These are phyloP conservation scores for Coniochaeta ligniaria DNA, from an alignment of 2,329 filamentous ascomycete species.

Conservation along the genomic window DNA sequence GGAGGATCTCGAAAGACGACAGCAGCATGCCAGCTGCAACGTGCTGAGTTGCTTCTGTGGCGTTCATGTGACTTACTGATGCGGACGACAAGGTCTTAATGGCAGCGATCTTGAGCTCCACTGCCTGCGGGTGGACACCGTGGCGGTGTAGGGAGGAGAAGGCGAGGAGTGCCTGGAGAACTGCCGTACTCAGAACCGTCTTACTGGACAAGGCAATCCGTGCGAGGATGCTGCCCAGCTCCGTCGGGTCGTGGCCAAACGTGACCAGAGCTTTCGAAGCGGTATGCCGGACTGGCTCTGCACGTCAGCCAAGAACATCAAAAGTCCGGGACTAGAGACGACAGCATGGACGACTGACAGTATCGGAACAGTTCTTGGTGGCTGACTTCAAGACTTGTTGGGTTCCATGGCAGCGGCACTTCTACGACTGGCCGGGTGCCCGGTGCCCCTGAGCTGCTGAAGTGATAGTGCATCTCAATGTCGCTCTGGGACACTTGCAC, in stretches of 20 bases:
- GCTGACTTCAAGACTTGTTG: conserved; percentile 5
- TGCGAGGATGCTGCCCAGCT: conserved; percentile 12
- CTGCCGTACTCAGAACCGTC: conserved; percentile 8
- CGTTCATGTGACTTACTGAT: conserved; percentile 3
- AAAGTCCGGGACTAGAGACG: neutral
- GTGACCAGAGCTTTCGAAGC: conserved; percentile 15
- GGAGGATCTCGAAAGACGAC: conserved; percentile 17
- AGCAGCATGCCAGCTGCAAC: conserved; percentile 17
- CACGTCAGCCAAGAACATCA: neutral
- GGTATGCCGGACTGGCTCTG: conserved; percentile 1
- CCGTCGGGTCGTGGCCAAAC: conserved; percentile 11
- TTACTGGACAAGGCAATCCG: conserved; percentile 11
- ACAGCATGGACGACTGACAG: neutral
- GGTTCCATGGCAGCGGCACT: conserved; percentile 11
- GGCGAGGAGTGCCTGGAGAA: conserved; percentile 13
- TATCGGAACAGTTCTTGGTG: conserved; percentile 6
- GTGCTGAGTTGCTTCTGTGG: conserved; percentile 15
- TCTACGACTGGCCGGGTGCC: conserved; percentile 2
- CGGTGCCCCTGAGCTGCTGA: conserved; percentile 5
- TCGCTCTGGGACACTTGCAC: conserved; percentile 11
- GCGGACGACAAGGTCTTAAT: conserved; percentile 8
- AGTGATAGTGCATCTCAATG: conserved; percentile 11
- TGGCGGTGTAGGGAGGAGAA: conserved; percentile 14
- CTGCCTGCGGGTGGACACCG: conserved; percentile 10
- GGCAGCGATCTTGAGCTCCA: conserved; percentile 14